Base-by-base conservation (phyloP, 2,329 filamentous ascomycete species). In the Talaromyces sp. region DNA sequence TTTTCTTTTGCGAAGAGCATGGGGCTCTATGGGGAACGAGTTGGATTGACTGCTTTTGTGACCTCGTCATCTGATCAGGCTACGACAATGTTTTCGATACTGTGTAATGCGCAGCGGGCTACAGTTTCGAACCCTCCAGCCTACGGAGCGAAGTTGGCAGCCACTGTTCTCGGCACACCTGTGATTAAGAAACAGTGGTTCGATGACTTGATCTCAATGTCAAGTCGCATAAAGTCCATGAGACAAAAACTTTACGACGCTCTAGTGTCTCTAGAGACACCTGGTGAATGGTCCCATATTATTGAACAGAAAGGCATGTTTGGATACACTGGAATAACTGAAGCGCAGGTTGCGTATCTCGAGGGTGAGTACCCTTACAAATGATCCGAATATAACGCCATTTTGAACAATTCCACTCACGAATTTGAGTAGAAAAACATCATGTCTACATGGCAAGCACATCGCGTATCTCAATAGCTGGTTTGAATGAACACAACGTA, bases 221-320 rank as follows among this genome's bases (percentile, higher is more conserved):
- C 90, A 26, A 91, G 91, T 32, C 88, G 93, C 65, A 97, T 97
- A 79, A 93, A 91, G 65, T 83, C 84, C 66, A 97, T 97, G 93
- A 87, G 94, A 66, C 85, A 85, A 70, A 84, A 82, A 8, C 80
- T 97, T 65, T 85, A 90, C 60, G 78, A 80, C 53, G 90, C 91
- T 78, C 85, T 97, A 19, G 91, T 94, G 75, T 84, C 86, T 71
- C 80, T 91, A 64, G 85, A 83, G 43, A 96, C 92, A 0, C 92
- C 92, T 0, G 93, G 92, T 35, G 89, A 75, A 94, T 92, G 57
- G 57, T 19, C 32, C 3, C 50, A 52, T 11, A 54, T 58, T 11
- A 54, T 41, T 26, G 89, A 94, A 68, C 93, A 97, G 81, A 97
- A 97, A 68, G 93, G 93, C 78, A 97, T 97, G 93, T 97, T 97